Conservation (phyloP, 2,329 filamentous ascomycete species). For the Pseudogymnoascus sp. region DNA sequence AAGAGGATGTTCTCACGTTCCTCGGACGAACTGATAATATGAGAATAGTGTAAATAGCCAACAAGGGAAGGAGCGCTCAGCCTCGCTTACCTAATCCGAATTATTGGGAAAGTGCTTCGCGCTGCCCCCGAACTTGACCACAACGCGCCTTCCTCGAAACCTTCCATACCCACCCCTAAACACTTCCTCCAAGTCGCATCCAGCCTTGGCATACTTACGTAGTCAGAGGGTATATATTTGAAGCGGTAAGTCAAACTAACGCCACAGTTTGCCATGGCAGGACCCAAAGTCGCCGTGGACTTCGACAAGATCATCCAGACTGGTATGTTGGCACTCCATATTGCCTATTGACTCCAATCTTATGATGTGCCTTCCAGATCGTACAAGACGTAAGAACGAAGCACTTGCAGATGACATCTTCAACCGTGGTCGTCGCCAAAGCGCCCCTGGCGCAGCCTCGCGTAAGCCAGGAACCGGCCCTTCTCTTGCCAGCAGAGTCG, state of each 20-base stretch:
- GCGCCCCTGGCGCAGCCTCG: constrained; percentile 39
- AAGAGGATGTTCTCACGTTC: neutral
- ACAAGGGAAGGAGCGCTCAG: neutral
- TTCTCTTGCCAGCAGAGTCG: constrained; percentile 63
- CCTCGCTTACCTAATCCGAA: constrained; percentile 6
- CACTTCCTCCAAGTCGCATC: neutral
- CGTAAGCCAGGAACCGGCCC: constrained; percentile 39
- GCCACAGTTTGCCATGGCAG: constrained; percentile 22
- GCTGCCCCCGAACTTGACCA: neutral
- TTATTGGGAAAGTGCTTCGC: constrained; percentile 1
- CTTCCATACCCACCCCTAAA: neutral
- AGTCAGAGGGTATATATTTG: neutral
- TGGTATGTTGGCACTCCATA: constrained; percentile 18
- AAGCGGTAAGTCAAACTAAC: constrained; percentile 9
- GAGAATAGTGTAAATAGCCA: neutral
- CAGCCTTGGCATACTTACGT: neutral
- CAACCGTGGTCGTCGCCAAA: constrained; percentile 49
- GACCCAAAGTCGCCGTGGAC: constrained; percentile 23
- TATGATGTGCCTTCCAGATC: constrained; percentile 26
- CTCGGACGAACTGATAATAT: neutral
- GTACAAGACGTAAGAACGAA: constrained; percentile 64
- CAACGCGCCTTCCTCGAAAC: constrained; percentile 4
- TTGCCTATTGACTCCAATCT: neutral
- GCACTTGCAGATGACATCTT: constrained; percentile 66
- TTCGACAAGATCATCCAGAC: constrained; percentile 27